Conservation (phyloP, 176 grass and related monocot genomes). For the Carex pumila region DNA sequence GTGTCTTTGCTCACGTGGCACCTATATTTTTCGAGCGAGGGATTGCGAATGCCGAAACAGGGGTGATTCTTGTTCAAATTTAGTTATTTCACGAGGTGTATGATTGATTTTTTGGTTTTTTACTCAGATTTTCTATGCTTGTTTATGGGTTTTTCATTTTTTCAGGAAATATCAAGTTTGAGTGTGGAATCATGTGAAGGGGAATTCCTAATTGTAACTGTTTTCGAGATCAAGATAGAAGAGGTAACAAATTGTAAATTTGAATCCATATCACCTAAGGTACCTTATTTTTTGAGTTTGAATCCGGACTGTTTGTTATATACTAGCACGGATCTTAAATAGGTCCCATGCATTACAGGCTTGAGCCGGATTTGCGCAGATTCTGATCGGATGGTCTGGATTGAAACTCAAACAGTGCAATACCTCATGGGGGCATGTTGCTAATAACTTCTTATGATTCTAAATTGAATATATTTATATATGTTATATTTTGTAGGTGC, state of each 20-base stretch:
- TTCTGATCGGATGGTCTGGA: too few species aligned
- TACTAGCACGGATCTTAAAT: too few species aligned
- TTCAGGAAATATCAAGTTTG: constrained; percentile 84
- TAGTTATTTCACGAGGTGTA: not conserved
- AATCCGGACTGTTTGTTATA: too few species aligned
- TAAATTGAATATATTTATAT: not conserved
- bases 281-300: too few species aligned
- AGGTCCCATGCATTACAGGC: too few species aligned
- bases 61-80: constrained; percentile 5
- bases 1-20: constrained; percentile 71
- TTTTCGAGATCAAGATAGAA: constrained; percentile 79
- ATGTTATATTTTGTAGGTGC: constrained; percentile 39
- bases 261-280: too few species aligned
- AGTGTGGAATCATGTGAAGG: constrained; percentile 65
- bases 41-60: constrained; percentile 52
- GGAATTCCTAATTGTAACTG: constrained; percentile 60
- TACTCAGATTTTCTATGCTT: not conserved
- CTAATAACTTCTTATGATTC: not conserved
- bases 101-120: constrained; percentile 5
- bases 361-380: too few species aligned
- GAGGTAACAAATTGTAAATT: constrained; percentile 34
- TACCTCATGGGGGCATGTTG: not conserved
- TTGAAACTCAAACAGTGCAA: too few species aligned
- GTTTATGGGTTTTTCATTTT: constrained; percentile 6
- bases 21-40: constrained; percentile 90